A percentile compares a stretch with the other conserved stretches of the same genome.
These are phyloP conservation scores for Zasmidium angulare DNA, from an alignment of 2,329 filamentous ascomycete genomes.

Conservation along the genomic window DNA sequence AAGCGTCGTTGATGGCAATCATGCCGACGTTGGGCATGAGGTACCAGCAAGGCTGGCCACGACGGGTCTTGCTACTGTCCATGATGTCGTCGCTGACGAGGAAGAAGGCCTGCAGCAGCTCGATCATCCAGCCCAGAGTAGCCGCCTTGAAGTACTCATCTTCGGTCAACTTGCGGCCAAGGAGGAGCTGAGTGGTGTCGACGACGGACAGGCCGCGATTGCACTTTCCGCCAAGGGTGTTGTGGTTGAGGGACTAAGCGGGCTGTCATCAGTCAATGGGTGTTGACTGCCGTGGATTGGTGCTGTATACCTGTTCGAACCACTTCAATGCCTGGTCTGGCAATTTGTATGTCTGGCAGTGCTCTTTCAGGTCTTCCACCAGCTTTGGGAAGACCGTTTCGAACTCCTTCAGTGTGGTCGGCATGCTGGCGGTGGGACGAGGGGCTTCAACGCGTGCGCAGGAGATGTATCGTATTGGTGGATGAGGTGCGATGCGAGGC, in stretches of 20 bases:
- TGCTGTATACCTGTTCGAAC: conserved; percentile 69
- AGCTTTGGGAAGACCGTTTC: conserved; percentile 87
- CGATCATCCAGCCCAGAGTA: conserved; percentile 93
- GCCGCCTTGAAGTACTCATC: conserved; percentile 87
- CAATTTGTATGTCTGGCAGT: conserved; percentile 79
- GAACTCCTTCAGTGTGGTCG: conserved; percentile 79
- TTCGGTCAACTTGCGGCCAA: conserved; percentile 68
- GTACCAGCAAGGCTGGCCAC: conserved; percentile 96
- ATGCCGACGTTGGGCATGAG: conserved; percentile 84
- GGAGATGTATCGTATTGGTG: not conserved
- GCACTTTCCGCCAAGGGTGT: conserved; percentile 92
- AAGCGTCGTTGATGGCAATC: conserved; percentile 97
- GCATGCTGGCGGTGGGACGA: conserved; percentile 48
- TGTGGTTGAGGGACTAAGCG: conserved; percentile 69
- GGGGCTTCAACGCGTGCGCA: conserved; percentile 4
- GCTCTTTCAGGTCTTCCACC: conserved; percentile 74
- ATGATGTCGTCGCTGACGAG: conserved; percentile 98
- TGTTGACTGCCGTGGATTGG: not conserved
- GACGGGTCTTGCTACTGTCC: conserved; percentile 92
- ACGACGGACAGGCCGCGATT: conserved; percentile 98
- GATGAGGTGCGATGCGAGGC: not conserved
- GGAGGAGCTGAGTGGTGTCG: conserved; percentile 81
- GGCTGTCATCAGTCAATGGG: conserved; percentile 24
- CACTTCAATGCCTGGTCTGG: conserved; percentile 78
- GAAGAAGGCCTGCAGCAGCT: conserved; percentile 98